These are phyloP conservation scores for Chalaropsis ovoidea DNA, from an alignment of 2,329 filamentous ascomycete species.

Conservation along the genomic window DNA sequence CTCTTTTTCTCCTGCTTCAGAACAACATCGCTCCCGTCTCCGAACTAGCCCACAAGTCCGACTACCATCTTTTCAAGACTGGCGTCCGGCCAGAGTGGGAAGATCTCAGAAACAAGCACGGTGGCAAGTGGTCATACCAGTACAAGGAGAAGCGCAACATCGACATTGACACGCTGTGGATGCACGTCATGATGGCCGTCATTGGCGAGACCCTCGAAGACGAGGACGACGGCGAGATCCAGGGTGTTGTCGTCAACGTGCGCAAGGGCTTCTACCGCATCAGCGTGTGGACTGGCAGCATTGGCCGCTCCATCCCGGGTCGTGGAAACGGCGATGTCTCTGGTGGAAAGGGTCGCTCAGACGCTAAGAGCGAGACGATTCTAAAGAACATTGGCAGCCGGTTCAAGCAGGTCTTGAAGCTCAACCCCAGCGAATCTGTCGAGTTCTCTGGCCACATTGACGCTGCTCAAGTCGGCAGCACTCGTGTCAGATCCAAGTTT, in stretches of 20 bases:
- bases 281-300: conserved; percentile 92
- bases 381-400: conserved; percentile 73
- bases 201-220: conserved; percentile 97
- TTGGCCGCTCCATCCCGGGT: conserved; percentile 70
- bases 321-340: conserved; percentile 64
- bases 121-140: conserved; percentile 96
- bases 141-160: conserved; percentile 92
- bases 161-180: conserved; percentile 90
- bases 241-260: conserved; percentile 98
- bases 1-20: conserved; percentile 39
- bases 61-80: conserved; percentile 98
- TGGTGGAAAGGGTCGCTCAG: conserved; percentile 64
- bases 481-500: conserved; percentile 90
- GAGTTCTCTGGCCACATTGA: conserved; percentile 98
- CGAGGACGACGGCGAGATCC: conserved; percentile 90
- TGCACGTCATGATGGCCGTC: conserved; percentile 90
- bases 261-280: conserved; percentile 97
- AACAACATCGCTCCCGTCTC: conserved; percentile 98
- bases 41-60: conserved; percentile 91
- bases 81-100: conserved; percentile 98
- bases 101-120: conserved; percentile 96
- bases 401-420: conserved; percentile 85
- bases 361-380: conserved; percentile 75
- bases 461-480: conserved; percentile 83
- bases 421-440: conserved; percentile 65